Conservation (phyloP, 805 yeast species). For the Starmera pachycereana region DNA sequence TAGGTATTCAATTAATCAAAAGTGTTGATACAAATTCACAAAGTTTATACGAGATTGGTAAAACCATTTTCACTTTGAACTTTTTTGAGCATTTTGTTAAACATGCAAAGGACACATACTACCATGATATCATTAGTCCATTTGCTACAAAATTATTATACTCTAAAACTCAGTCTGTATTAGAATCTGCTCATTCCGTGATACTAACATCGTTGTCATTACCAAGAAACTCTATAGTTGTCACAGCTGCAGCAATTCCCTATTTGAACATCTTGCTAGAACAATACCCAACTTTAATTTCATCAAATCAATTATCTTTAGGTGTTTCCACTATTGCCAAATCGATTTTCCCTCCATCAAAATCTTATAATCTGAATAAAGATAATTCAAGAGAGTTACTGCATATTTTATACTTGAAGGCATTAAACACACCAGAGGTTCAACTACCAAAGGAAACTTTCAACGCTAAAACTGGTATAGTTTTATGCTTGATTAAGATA, state of each 20-base stretch:
- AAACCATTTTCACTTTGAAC: conserved; percentile 20
- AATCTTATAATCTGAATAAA: conserved; percentile 20
- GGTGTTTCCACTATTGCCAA: conserved; percentile 49
- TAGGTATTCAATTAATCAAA: conserved; percentile 22
- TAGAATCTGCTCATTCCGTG: conserved; percentile 62
- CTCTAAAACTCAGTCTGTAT: conserved; percentile 15
- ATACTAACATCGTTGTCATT: conserved; percentile 25
- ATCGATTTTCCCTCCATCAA: conserved; percentile 26
- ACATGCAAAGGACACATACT: conserved; percentile 23
- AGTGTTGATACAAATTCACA: conserved; percentile 11
- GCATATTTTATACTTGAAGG: conserved; percentile 29
- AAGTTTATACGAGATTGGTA: conserved; percentile 18
- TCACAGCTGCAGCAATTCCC: conserved; percentile 17
- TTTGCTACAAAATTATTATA: conserved; percentile 14
- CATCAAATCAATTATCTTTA: conserved; percentile 43
- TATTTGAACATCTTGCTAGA: conserved; percentile 37
- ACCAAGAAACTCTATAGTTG: conserved; percentile 13
- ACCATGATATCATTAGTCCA: conserved; percentile 23
- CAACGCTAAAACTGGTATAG: conserved; percentile 36
- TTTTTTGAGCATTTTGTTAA: conserved; percentile 21
- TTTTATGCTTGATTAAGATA: conserved; percentile 35
- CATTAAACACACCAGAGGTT: conserved; percentile 28
- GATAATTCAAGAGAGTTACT: conserved; percentile 26
- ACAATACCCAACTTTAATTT: conserved; percentile 48
- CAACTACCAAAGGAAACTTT: conserved; percentile 12